Evolutionary conservation across 2,329 filamentous ascomycete genomes (phyloP).

Genomic region (Nemania bipapillata): DNA sequence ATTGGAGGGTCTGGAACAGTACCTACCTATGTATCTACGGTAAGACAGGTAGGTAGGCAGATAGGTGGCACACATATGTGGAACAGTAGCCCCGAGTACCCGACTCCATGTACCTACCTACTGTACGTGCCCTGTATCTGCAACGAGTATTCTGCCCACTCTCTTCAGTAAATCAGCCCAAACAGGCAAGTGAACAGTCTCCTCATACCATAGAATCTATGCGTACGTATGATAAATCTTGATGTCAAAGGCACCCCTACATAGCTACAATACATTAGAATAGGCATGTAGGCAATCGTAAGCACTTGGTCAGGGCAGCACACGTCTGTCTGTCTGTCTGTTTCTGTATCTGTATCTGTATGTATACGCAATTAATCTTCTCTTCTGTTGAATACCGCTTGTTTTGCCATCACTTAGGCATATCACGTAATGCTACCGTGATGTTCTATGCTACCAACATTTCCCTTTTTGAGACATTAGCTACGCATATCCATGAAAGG

Average conservation of each 20-base stretch:
- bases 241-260: neutral
- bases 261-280: neutral
- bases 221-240: neutral
- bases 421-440: neutral
- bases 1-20: constrained; percentile 17
- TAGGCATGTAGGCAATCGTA: neutral
- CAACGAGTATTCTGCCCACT: too few species aligned
- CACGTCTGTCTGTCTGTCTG: neutral
- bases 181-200: constrained; percentile 10
- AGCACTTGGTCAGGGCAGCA: neutral
- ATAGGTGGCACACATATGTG: constrained; percentile 6
- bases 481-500: constrained; percentile 8
- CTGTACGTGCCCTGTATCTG: too few species aligned
- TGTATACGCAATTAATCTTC: constrained; percentile 7
- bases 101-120: neutral
- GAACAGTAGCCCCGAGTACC: constrained; percentile 24
- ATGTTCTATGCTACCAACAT: neutral
- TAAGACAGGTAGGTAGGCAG: neutral
- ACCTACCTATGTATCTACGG: neutral
- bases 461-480: constrained; percentile 22
- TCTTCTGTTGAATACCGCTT: constrained; percentile 1
- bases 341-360: too few species aligned
- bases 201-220: neutral
- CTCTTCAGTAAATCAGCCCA: neutral
- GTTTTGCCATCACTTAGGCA: neutral